Base-by-base conservation (phyloP, 2,329 filamentous ascomycete genomes). In the Xylogone sp. region DNA sequence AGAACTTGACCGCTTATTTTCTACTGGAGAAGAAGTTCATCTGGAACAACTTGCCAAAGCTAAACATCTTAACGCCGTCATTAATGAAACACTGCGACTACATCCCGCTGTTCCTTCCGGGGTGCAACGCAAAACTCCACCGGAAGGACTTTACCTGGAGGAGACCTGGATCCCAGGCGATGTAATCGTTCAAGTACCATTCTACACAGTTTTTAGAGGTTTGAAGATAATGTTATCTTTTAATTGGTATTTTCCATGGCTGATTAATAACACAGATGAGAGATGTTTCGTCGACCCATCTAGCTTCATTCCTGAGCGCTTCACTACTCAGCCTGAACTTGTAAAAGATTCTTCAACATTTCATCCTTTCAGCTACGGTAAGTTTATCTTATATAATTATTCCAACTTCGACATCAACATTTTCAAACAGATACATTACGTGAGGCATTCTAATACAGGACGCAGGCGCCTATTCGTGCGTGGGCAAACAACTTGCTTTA, bases 71-170 rank as follows among this genome's bases (percentile, higher is more conserved):
- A 62, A 69, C 44, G 71, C 67, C 2, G 60, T 63, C 31, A 69
- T 76, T 44, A 65, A 75, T 44, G 74, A 76, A 53, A 47, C 68
- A 0, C 59, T 74, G 29, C 62, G 72, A 0, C 55, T 75, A 3
- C 60, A 69, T 42, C 71, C 72, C 1, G 58, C 71, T 1, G 66
- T 72, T 0, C 66, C 68, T 0, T 63, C 62, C 1, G 70, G 68
- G 1, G 24, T 69, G 8, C 64, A 63, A 45, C 56, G 71, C 1
- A 53, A 67, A 29, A 72, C 71, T 3, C 70, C 72, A 0, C 62
- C 65, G 0, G 62, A 71, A 42, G 73, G 73, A 5, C 59, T 75
- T 5, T 52, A 13, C 3, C 53, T 61, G 34, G 56, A 53, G 3
- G 45, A 49, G 9, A 56, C 45, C 3, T 54, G 47, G 19, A 48